phyloP scores from a whole-genome alignment of 805 yeast species.

The Nadsonia fulvescens region DNA sequence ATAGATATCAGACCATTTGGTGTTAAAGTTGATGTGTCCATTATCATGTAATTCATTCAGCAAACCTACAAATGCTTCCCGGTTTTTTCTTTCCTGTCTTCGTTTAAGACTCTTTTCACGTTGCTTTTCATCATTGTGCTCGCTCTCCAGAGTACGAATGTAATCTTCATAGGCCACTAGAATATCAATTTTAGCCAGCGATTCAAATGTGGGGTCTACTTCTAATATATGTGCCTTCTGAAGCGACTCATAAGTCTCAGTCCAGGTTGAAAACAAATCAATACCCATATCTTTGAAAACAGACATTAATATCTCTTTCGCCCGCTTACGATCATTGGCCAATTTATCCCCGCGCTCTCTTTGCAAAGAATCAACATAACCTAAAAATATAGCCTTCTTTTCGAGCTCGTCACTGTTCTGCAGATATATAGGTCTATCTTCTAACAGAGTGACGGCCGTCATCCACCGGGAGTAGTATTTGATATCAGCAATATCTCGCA shows the following conservation, averaged over 20 bases:
- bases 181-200: conserved; percentile 41
- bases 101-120: conserved; percentile 23
- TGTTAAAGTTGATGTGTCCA: conserved; percentile 27
- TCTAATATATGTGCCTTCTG: conserved; percentile 8
- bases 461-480: conserved; percentile 47
- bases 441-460: conserved; percentile 32
- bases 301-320: conserved; percentile 6
- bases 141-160: conserved; percentile 18
- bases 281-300: conserved; percentile 8
- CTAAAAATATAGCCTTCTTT: conserved; percentile 34
- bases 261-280: conserved; percentile 22
- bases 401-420: conserved; percentile 40
- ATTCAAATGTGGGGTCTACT: conserved; percentile 17
- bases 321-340: conserved; percentile 12
- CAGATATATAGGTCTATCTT: conserved; percentile 47
- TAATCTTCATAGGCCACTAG: conserved; percentile 30
- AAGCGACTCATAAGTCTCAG: conserved; percentile 14
- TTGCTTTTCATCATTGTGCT: conserved; percentile 13
- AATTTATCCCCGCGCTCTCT: conserved; percentile 14
- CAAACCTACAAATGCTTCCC: conserved; percentile 37
- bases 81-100: conserved; percentile 42
- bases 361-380: conserved; percentile 27
- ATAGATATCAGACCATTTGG: conserved; percentile 43
- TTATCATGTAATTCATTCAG: conserved; percentile 21
- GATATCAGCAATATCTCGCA: conserved; percentile 27